Evolutionary conservation across 192 early-diverging fungal species (phyloP).

Genomic region (Pilaira anomala): DNA sequence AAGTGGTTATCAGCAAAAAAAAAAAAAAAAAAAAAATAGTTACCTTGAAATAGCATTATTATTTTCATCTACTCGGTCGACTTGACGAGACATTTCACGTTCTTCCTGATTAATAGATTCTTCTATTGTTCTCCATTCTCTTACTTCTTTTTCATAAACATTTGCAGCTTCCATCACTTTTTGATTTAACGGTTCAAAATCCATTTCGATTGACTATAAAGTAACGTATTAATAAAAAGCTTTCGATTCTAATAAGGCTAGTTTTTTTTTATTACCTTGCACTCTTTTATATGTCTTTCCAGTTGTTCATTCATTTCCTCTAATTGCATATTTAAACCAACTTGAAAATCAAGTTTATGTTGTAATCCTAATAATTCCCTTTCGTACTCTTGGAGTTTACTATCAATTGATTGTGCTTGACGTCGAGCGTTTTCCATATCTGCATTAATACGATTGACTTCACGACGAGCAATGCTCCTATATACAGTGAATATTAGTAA

Average conservation of each 20-base stretch:
- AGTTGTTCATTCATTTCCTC: not conserved
- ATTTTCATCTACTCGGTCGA: not conserved
- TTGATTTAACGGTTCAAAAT: not conserved
- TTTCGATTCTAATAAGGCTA: too few relatives aligned
- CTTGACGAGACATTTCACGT: not conserved
- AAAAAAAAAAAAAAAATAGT: not conserved
- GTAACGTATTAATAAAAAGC: not conserved
- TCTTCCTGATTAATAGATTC: not conserved
- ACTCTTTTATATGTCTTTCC: not conserved
- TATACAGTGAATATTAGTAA: too few relatives aligned
- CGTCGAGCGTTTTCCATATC: constrained; percentile 37
- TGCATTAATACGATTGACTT: constrained; percentile 37
- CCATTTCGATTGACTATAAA: not conserved
- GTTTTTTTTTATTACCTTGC: not conserved
- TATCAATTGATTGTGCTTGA: constrained; percentile 37
- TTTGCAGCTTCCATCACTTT: not conserved
- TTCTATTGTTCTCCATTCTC: not conserved
- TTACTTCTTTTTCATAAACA: not conserved
- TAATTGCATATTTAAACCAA: not conserved
- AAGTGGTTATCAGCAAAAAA: too few relatives aligned
- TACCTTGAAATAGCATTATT: not conserved
- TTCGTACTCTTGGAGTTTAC: constrained; percentile 28
- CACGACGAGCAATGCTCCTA: constrained; percentile 29
- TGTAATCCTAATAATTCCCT: not conserved
- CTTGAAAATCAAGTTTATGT: not conserved